Evolutionary conservation across 805 yeast species (phyloP), one percentile per base, ranked within the genome.

Genomic region (Kodamaea restingae): DNA sequence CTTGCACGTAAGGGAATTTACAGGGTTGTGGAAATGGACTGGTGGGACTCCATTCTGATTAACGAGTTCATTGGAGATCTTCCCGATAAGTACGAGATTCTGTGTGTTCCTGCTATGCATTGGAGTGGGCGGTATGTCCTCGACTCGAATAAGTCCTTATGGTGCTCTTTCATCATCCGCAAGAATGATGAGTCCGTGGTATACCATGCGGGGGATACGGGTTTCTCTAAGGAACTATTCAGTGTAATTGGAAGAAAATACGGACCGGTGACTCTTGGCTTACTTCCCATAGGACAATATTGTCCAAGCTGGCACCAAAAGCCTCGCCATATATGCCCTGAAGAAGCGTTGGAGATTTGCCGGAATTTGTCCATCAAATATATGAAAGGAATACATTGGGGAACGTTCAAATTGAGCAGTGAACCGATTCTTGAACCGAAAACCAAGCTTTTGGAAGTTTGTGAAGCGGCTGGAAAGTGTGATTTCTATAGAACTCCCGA

Each of bases 151-250:
- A 64, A 67, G 17, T 76, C 95, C 0, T 64, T 91, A 38, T 91
- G 98, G 98, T 86, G 95, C 51, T 87, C 96, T 0, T 91, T 82
- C 52, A 53, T 91, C 48, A 56, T 91, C 7, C 66, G 79, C 37
- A 75, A 78, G 42, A 75, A 85, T 46, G 81, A 80, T 0, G 69
- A 76, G 48, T 85, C 96, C 0, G 54, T 88, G 1, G 65, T 90
- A 32, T 91, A 80, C 67, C 98, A 91, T 59, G 95, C 91, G 12
- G 98, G 98, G 8, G 98, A 91, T 54, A 87, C 96, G 0, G 98
- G 98, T 0, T 91, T 86, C 56, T 79, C 81, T n/a, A 52, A 71
- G 24, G 95, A 79, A 21, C 60, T 91, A 35, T 90, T 86, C 59
- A 63, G 68, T 10, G 67, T 77, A n/a, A 82, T 91, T 18, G 77